phyloP scores from a whole-genome alignment of 768 basidiomycete species.

The Boletus sp. region DNA sequence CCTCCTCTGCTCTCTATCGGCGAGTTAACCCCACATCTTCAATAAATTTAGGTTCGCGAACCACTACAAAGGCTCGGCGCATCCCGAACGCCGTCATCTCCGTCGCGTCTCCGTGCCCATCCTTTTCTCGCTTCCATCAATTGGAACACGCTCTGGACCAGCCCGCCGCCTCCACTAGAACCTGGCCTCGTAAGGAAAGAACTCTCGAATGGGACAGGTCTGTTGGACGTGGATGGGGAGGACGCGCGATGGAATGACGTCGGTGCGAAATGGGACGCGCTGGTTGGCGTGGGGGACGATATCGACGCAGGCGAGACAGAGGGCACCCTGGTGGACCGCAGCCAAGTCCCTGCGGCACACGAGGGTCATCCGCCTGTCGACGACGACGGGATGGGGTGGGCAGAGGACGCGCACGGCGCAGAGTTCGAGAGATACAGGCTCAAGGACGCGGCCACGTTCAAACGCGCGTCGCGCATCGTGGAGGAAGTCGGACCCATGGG shows the following conservation, averaged over 20 bases:
- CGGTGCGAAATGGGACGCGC: constrained; percentile 51
- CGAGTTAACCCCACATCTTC: neutral
- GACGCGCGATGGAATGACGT: constrained; percentile 48
- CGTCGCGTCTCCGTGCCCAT: constrained; percentile 52
- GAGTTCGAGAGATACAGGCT: constrained; percentile 27
- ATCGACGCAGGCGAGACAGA: constrained; percentile 17
- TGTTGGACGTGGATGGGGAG: constrained; percentile 28
- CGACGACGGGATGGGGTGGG: constrained; percentile 51
- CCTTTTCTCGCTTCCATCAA: constrained; percentile 56
- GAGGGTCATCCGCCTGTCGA: neutral
- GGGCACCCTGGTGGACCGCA: constrained; percentile 2
- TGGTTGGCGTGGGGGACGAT: constrained; percentile 33
- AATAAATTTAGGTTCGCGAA: constrained; percentile 49
- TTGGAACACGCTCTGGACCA: constrained; percentile 67
- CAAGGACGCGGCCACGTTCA: constrained; percentile 7
- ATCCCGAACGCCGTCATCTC: constrained; percentile 35
- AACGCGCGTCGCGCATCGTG: constrained; percentile 22
- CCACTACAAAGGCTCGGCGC: constrained; percentile 61
- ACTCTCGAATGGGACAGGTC: constrained; percentile 11
- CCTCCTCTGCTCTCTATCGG: neutral
- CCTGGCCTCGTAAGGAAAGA: constrained; percentile 56
- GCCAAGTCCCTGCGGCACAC: neutral
- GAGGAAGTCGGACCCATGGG: constrained; percentile 45
- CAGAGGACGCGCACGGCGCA: constrained; percentile 41
- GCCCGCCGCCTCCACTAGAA: constrained; percentile 54